These are phyloP conservation scores for Glebionis coronaria DNA, from an alignment of 129 eudicot genomes.

Conservation along the genomic window DNA sequence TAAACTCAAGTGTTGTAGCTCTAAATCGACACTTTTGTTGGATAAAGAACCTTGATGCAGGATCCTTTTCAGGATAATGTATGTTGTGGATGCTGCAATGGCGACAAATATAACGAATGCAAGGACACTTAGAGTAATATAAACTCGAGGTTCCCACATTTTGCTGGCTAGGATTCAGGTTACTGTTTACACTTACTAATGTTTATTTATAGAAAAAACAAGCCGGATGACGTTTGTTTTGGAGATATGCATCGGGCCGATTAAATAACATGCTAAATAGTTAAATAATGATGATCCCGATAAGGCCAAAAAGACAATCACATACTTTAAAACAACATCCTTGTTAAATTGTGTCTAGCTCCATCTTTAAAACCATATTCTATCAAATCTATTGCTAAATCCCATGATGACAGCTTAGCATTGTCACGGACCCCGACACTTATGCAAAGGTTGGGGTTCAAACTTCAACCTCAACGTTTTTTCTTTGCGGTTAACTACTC, in stretches of 20 bases:
- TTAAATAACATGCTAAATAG: not conserved
- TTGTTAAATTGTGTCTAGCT: not conserved
- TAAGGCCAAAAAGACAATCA: slow-evolving; percentile 7
- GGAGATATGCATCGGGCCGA: not conserved
- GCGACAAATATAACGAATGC: slow-evolving; percentile 35
- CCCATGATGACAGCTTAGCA: not conserved
- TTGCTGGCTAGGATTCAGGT: not conserved
- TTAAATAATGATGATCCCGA: slow-evolving; percentile 8
- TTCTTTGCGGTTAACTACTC: no score
- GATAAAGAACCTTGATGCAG: slow-evolving; percentile 8
- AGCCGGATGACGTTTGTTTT: not conserved
- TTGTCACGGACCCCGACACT: no score
- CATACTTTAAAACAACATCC: not conserved
- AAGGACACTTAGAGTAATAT: slow-evolving; percentile 33
- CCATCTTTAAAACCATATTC: not conserved
- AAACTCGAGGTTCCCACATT: slow-evolving; percentile 42
- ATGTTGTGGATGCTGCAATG: slow-evolving; percentile 29
- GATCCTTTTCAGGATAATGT: slow-evolving; percentile 26
- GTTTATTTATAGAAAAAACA: slow-evolving; percentile 8
- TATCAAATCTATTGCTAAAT: not conserved
- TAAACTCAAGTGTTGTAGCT: slow-evolving; percentile 58
- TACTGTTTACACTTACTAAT: no score
- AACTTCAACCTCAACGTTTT: no score
- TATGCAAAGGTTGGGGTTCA: no score
- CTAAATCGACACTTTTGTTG: slow-evolving; percentile 38